Evolutionary conservation across 352 stramenopile species (phyloP), one percentile per base, ranked within the genome.

Genomic region (Detonula confervacea): DNA sequence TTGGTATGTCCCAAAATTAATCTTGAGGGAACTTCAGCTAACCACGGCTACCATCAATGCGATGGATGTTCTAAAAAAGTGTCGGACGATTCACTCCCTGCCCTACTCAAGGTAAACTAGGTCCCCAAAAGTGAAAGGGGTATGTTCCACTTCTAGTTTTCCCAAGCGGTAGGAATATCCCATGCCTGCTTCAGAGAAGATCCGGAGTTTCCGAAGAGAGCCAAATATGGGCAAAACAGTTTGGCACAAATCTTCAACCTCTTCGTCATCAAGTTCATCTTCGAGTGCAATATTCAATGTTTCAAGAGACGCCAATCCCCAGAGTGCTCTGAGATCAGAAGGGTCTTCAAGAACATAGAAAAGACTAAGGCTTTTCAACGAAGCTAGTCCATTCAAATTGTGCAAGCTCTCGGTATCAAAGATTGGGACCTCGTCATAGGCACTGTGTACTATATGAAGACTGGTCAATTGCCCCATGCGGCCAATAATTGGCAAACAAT

Each of bases 271-370:
- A 8, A 80, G 44, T 29, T 35, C 18, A 33, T 80, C 64, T 16
- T 79, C 49, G 35, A 77, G 63, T 8, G 76, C 76, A 61, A 84
- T 35, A 66, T 84, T 84, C 8, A 84, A 39, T 22, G 69, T 84
- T 30, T 77, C 44, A 3, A 84, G 63, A 24, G 54, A 30, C n/a
- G 52, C 62, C 22, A 84, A 66, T 39, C 76, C 76, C 9, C 7
- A n/a, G 2, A 84, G 35, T 27, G 46, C 47, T 46, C 49, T 37
- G 24, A 84, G 33, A 59, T 84, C 76, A 25, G 47, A 37, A 29
- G 20, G 55, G 42, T 80, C 76, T 16, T 75, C 35, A 0, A 84
- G 22, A 2, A 74, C 65, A 44, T 84, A 79, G 57, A 84, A 84
- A 0, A 84, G 47, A 25, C 54, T 73, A 8, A 84, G 63, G 16